Evolutionary conservation across 1,139 yeast genomes (phyloP), one percentile per base, ranked within the genome.

Genomic region (Blastobotrys malaysiensis): DNA sequence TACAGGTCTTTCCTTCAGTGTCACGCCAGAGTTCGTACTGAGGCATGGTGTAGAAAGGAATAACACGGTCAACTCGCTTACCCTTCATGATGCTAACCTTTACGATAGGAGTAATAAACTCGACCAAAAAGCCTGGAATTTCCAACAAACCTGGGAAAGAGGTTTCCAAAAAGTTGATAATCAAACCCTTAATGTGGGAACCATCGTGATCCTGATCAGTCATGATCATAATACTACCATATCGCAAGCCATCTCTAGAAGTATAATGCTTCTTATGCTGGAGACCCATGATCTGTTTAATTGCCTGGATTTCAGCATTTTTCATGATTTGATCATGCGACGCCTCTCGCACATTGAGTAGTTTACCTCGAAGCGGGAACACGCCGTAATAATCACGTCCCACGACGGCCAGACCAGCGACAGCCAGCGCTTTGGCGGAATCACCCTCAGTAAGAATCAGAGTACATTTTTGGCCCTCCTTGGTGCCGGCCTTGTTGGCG

Each of bases 201-300:
- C 99, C 99, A 78, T 95, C 99, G 65, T 91, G 97, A 88, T 95
- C 99, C 73, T 95, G 99, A 87, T 95, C 99, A 4, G 99, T 90
- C 99, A 95, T 95, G 67, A 95, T 90, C 98, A 95, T 93, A 51
- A 95, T 81, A 69, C 90, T 97, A 24, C 99, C 99, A 68, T 95
- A 95, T 68, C 99, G 83, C 59, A 95, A 76, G 9, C 85, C 83
- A 56, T 80, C 81, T 9, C 88, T 77, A 62, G 83, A 86, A 43
- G 83, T 84, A 69, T 95, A 95, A 45, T 77, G 78, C 73, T 90
- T 91, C 64, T 88, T 89, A 71, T 95, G 99, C 69, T 91, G 97
- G 55, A 95, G 76, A 21, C 99, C 99, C 76, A 95, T 86, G 64
- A 95, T 95, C 69, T 91, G 93, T 68, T 95, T 95, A 65, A 95